Evolutionary conservation across 2,329 filamentous ascomycete genomes (phyloP).

Genomic region (Exserohilum turcica): DNA sequence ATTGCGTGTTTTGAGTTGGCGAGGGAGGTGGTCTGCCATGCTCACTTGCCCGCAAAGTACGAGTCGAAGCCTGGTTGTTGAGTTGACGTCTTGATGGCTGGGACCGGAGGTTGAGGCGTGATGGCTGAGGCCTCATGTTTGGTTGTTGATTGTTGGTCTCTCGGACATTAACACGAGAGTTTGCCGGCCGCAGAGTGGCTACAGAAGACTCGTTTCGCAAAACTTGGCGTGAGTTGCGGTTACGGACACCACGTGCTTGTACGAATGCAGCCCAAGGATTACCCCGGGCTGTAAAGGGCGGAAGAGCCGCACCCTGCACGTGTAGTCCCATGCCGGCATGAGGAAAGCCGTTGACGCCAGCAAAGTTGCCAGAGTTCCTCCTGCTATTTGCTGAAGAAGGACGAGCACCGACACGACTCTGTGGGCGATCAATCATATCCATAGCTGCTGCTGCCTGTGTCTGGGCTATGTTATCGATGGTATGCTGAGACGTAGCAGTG

Average conservation of each 20-base stretch:
- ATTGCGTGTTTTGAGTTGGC: slow-evolving; percentile 23
- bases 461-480: slow-evolving; percentile 36
- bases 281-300: slow-evolving; percentile 37
- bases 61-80: slow-evolving; percentile 42
- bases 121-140: slow-evolving; percentile 42
- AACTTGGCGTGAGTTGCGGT: slow-evolving; percentile 40
- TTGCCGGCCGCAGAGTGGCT: slow-evolving; percentile 43
- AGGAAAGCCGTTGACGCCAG: slow-evolving; percentile 38
- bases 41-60: slow-evolving; percentile 44
- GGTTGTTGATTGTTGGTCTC: slow-evolving; percentile 35
- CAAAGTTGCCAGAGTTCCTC: slow-evolving; percentile 41
- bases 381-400: slow-evolving; percentile 45
- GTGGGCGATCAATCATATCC: slow-evolving; percentile 47
- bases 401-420: slow-evolving; percentile 43
- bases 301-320: slow-evolving; percentile 38
- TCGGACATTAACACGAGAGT: slow-evolving; percentile 43
- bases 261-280: slow-evolving; percentile 49
- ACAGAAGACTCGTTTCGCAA: slow-evolving; percentile 48
- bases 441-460: slow-evolving; percentile 33
- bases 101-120: slow-evolving; percentile 43
- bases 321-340: slow-evolving; percentile 42
- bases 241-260: slow-evolving; percentile 31
- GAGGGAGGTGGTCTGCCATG: slow-evolving; percentile 40
- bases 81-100: slow-evolving; percentile 46
- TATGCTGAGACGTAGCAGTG: slow-evolving; percentile 33